phyloP scores from a whole-genome alignment of 768 basidiomycete genomes.

The Infundibulicybe gibba region DNA sequence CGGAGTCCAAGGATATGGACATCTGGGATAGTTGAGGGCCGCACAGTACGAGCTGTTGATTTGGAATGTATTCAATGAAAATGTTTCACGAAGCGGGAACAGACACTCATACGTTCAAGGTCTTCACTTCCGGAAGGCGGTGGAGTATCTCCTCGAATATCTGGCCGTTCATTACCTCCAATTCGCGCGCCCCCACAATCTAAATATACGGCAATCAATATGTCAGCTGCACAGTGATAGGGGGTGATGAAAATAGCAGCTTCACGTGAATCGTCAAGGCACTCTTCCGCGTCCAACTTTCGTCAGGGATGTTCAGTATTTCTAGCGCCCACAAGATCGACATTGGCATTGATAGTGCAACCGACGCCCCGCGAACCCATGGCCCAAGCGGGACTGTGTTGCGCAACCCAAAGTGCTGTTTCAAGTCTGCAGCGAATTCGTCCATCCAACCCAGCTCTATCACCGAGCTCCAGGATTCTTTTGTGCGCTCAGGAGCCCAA shows the following conservation, averaged over 20 bases:
- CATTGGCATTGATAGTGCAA: too few species aligned
- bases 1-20: neutral
- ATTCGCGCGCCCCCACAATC: constrained; percentile 13
- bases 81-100: too few species aligned
- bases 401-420: neutral
- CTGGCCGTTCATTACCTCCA: constrained; percentile 12
- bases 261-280: too few species aligned
- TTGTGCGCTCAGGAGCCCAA: constrained; percentile 27
- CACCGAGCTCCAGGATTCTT: constrained; percentile 19
- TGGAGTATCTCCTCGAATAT: too few species aligned
- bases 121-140: constrained; percentile 15
- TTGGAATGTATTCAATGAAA: too few species aligned
- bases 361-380: too few species aligned
- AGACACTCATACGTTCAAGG: constrained; percentile 13
- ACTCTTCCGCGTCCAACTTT: constrained; percentile 24
- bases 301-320: constrained; percentile 18
- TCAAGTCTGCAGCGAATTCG: too few species aligned
- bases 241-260: too few species aligned
- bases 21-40: too few species aligned
- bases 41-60: constrained; percentile 14
- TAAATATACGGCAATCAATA: neutral
- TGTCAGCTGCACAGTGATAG: neutral
- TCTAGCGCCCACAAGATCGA: constrained; percentile 27
- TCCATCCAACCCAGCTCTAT: constrained; percentile 19
- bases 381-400: constrained; percentile 5